phyloP scores from a whole-genome alignment of 2,329 filamentous ascomycete genomes.

The Lojkania enalia region DNA sequence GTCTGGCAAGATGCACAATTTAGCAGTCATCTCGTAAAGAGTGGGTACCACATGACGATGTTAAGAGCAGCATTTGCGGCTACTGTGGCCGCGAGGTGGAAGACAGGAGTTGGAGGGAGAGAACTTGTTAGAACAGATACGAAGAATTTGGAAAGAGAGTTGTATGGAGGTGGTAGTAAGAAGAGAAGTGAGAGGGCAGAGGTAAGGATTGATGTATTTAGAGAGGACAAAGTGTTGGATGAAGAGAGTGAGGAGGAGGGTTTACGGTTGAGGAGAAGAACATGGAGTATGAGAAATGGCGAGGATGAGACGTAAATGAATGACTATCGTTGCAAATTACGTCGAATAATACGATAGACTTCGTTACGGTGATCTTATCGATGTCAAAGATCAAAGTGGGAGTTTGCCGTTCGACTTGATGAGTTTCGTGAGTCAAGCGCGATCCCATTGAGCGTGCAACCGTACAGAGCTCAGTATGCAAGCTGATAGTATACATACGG shows the following conservation, averaged over 20 bases:
- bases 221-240: neutral
- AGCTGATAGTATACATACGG: no score
- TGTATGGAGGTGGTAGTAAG: slow-evolving; percentile 16
- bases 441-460: no score
- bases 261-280: neutral
- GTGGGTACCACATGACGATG: slow-evolving; percentile 36
- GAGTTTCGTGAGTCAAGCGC: no score
- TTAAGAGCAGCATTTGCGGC: slow-evolving; percentile 37
- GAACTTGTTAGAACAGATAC: slow-evolving; percentile 24
- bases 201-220: slow-evolving; percentile 7
- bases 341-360: no score
- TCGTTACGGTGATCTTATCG: neutral
- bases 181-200: slow-evolving; percentile 17
- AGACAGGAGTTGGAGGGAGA: slow-evolving; percentile 22
- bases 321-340: neutral
- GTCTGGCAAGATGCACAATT: slow-evolving; percentile 42
- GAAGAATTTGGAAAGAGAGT: slow-evolving; percentile 21
- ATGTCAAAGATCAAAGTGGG: neutral
- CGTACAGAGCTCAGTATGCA: no score
- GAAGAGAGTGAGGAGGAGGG: neutral
- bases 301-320: neutral
- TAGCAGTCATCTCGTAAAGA: slow-evolving; percentile 25
- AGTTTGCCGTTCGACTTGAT: no score
- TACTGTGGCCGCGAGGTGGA: slow-evolving; percentile 24
- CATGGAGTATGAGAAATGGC: neutral